phyloP scores from a whole-genome alignment of 208 protist species.

The Trypanosoma rangeli region DNA sequence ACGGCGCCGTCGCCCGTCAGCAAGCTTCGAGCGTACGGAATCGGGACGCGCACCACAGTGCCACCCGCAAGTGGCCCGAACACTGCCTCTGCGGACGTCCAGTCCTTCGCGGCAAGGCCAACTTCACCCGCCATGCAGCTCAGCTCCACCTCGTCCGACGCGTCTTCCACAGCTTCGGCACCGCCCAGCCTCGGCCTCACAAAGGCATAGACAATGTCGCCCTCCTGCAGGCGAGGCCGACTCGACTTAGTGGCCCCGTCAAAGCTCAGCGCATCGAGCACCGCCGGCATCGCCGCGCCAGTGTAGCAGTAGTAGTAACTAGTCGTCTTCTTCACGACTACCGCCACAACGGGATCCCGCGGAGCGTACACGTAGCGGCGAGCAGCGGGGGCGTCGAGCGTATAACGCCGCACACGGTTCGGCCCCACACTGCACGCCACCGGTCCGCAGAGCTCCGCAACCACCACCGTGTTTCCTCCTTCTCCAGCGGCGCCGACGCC shows the following conservation, averaged over 20 bases:
- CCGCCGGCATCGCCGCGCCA: constrained; percentile 40
- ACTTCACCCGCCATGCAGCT: constrained; percentile 74
- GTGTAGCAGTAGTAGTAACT: constrained; percentile 74
- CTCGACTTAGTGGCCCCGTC: constrained; percentile 85
- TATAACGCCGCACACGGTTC: constrained; percentile 40
- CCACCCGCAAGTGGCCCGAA: constrained; percentile 80
- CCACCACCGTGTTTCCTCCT: constrained; percentile 31
- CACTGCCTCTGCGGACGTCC: constrained; percentile 75
- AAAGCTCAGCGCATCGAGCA: constrained; percentile 76
- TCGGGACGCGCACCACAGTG: constrained; percentile 54
- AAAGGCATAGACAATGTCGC: constrained; percentile 77
- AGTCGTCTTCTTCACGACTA: constrained; percentile 50
- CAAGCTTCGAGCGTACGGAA: constrained; percentile 69
- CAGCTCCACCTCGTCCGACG: constrained; percentile 56
- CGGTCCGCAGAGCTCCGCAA: constrained; percentile 63
- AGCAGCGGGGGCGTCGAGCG: constrained; percentile 45
- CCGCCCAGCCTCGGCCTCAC: constrained; percentile 36
- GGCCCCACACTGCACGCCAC: constrained; percentile 31
- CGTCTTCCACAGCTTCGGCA: neutral
- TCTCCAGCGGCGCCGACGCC: neutral
- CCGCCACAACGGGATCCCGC: constrained; percentile 75
- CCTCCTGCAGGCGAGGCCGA: constrained; percentile 66
- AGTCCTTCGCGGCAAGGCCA: constrained; percentile 73
- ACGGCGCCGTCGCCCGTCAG: constrained; percentile 47
- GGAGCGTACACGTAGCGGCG: constrained; percentile 54